phyloP scores from a whole-genome alignment of 495 filamentous ascomycete genomes.

The Pyrenopolyporus hunteri region DNA sequence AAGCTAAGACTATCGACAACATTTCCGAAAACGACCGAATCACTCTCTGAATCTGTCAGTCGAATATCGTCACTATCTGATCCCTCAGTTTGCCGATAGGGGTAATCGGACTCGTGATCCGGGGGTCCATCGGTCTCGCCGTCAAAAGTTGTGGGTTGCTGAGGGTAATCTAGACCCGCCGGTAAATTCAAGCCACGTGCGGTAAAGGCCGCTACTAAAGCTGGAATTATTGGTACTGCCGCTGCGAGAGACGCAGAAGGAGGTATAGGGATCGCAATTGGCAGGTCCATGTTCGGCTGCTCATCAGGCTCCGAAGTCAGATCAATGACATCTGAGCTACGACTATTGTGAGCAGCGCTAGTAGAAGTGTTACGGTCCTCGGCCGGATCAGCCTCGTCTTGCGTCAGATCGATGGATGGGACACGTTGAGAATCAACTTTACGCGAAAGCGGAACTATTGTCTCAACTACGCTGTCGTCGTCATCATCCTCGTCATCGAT shows the following conservation, averaged over 20 bases:
- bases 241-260: neutral
- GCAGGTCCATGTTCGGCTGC: constrained; percentile 5
- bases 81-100: constrained; percentile 42
- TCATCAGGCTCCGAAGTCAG: constrained; percentile 42
- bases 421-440: constrained; percentile 21
- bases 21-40: constrained; percentile 40
- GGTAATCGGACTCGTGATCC: constrained; percentile 19
- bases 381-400: constrained; percentile 36
- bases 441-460: constrained; percentile 1
- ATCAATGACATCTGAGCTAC: constrained; percentile 41
- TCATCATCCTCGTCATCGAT: constrained; percentile 54
- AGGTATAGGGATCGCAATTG: neutral
- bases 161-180: neutral
- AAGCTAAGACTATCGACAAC: constrained; percentile 31
- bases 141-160: neutral
- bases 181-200: neutral
- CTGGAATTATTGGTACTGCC: neutral
- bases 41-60: constrained; percentile 40
- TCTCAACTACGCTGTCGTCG: constrained; percentile 41
- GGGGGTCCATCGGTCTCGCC: constrained; percentile 2
- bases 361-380: constrained; percentile 17
- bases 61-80: constrained; percentile 43
- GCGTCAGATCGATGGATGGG: constrained; percentile 33
- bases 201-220: neutral
- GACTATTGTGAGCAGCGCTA: constrained; percentile 14